Evolutionary conservation across 179 eudicot species (phyloP).

Genomic region (Nepenthes alata): DNA sequence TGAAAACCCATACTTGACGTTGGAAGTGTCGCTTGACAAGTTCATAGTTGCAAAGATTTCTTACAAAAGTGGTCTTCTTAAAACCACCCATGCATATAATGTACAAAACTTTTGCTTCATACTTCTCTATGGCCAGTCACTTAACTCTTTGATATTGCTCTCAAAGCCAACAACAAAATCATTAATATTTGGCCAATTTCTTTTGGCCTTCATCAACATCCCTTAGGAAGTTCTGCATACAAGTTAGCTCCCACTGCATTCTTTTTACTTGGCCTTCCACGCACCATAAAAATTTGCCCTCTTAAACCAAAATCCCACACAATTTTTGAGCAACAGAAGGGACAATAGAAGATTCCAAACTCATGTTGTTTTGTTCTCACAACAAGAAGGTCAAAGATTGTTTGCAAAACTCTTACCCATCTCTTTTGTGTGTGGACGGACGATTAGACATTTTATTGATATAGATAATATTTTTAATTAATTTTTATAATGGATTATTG

Average conservation of each 20-base stretch:
- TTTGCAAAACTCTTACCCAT: no score
- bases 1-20: background rate
- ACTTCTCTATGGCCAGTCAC: background rate
- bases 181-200: no score
- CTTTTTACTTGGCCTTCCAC: background rate
- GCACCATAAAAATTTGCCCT: background rate
- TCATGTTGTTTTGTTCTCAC: no score
- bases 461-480: no score
- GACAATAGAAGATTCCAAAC: no score
- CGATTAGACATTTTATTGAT: no score
- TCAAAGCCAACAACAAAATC: slow-evolving; percentile 12
- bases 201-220: slow-evolving; percentile 1
- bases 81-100: slow-evolving; percentile 47
- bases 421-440: no score
- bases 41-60: slow-evolving; percentile 30
- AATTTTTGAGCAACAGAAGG: no score
- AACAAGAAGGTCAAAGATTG: no score
- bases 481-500: no score
- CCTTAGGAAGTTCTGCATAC: slow-evolving; percentile 4
- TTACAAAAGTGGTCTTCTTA: slow-evolving; percentile 42
- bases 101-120: slow-evolving; percentile 8
- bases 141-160: slow-evolving; percentile 3
- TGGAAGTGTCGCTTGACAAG: slow-evolving; percentile 16
- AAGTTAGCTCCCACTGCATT: background rate
- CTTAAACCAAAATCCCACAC: no score